A percentile compares a stretch with the other conserved stretches of the same genome.
phyloP scores from a whole-genome alignment of 495 filamentous ascomycete genomes.

The Podospora bellae-mahoneyi region DNA sequence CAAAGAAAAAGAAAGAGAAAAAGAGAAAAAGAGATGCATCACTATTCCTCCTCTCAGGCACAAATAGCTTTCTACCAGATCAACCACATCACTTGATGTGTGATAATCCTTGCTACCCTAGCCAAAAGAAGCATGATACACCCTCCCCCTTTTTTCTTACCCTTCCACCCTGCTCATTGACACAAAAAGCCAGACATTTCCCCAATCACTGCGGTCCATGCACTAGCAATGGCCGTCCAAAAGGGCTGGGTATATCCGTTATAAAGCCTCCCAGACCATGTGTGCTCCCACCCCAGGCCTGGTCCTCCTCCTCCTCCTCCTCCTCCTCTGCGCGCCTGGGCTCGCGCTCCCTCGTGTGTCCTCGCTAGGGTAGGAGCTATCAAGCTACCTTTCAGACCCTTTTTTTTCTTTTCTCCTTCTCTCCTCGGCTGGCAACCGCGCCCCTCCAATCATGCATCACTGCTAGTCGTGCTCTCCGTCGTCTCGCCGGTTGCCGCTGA shows the following conservation, averaged over 20 bases:
- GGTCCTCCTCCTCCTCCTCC: background rate
- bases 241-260: constrained; percentile 13
- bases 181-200: constrained; percentile 9
- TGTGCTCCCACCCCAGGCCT: constrained; percentile 6
- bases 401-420: constrained; percentile 13
- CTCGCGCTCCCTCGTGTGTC: constrained; percentile 11
- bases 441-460: constrained; percentile 18
- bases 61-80: background rate
- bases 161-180: constrained; percentile 7
- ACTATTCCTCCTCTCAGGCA: background rate
- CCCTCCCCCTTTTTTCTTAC: constrained; percentile 3
- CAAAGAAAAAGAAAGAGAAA: too few species aligned
- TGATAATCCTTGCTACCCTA: background rate
- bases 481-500: constrained; percentile 29
- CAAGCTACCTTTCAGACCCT: constrained; percentile 50
- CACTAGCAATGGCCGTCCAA: constrained; percentile 33
- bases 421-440: constrained; percentile 9
- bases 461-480: constrained; percentile 36
- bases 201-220: constrained; percentile 22
- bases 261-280: constrained; percentile 5
- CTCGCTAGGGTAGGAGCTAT: constrained; percentile 50
- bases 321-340: constrained; percentile 18
- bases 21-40: background rate
- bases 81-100: background rate
- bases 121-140: constrained; percentile 17